phyloP scores from a whole-genome alignment of 768 basidiomycete species.

The Thelephora aurantiotincta region DNA sequence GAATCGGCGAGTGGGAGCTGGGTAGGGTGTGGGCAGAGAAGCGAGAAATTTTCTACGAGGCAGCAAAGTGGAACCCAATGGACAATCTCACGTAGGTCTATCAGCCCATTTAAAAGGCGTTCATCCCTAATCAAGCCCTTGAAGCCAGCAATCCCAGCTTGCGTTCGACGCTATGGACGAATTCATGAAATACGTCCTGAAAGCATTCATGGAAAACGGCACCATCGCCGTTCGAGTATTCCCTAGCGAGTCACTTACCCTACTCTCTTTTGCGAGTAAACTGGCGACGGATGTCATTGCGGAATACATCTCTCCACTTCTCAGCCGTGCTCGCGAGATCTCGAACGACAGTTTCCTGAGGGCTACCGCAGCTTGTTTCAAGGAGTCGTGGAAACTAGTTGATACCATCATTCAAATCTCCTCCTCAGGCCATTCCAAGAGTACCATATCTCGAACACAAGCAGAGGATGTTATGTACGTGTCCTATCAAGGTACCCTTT shows the following conservation, averaged over 20 bases:
- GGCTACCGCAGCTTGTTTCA: constrained; percentile 81
- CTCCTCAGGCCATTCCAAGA: constrained; percentile 19
- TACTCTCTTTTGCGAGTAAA: constrained; percentile 73
- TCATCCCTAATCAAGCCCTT: constrained; percentile 5
- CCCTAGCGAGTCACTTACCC: constrained; percentile 62
- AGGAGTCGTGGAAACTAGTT: constrained; percentile 78
- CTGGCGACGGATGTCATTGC: constrained; percentile 74
- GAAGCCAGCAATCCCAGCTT: constrained; percentile 21
- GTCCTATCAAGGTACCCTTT: neutral
- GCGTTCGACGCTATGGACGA: constrained; percentile 90
- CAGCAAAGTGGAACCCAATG: constrained; percentile 62
- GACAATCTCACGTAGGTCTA: constrained; percentile 63
- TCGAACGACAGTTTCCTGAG: constrained; percentile 61
- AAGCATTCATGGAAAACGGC: constrained; percentile 60
- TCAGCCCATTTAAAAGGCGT: neutral
- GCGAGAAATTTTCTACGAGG: constrained; percentile 85
- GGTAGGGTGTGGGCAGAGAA: constrained; percentile 94
- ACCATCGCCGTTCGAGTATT: constrained; percentile 76
- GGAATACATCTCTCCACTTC: constrained; percentile 57
- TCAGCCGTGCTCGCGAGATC: constrained; percentile 65
- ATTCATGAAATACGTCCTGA: constrained; percentile 63
- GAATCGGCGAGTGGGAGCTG: constrained; percentile 59
- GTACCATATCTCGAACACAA: constrained; percentile 29
- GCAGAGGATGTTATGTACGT: constrained; percentile 80
- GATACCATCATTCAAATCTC: constrained; percentile 57